phyloP scores from a whole-genome alignment of 345 rosid species.

The Dipteronia sinensis region DNA sequence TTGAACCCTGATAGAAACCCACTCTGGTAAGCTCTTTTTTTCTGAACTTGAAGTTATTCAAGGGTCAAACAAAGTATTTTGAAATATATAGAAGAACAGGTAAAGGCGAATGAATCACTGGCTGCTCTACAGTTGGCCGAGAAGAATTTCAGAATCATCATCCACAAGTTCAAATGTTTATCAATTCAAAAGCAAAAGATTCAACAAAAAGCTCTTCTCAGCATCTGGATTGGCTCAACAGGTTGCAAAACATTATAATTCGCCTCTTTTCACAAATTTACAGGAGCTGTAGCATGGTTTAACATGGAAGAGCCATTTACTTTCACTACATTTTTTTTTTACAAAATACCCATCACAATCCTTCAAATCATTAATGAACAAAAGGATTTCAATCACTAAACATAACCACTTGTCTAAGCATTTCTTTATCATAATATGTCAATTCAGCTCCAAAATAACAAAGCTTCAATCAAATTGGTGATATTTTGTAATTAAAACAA shows the following conservation, averaged over 20 bases:
- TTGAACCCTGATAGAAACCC: background rate
- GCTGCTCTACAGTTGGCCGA: constrained; percentile 48
- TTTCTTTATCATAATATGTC: too few species aligned
- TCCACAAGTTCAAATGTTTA: constrained; percentile 11
- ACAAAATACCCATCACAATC: too few species aligned
- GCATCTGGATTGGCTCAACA: background rate
- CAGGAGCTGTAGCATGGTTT: too few species aligned
- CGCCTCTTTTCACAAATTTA: background rate
- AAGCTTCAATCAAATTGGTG: too few species aligned
- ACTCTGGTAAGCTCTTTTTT: background rate
- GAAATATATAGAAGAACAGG: background rate
- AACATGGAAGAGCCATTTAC: too few species aligned
- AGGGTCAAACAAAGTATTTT: background rate
- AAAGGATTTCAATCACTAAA: too few species aligned
- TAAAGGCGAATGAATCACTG: constrained; percentile 24
- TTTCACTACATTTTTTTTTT: too few species aligned
- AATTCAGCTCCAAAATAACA: too few species aligned
- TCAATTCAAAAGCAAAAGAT: background rate
- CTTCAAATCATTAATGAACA: too few species aligned
- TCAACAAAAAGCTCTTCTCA: too few species aligned
- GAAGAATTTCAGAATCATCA: constrained; percentile 37
- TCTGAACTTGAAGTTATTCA: background rate
- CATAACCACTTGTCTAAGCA: too few species aligned
- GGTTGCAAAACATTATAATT: background rate
- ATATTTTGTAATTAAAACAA: too few species aligned